These are phyloP conservation scores for Passalora sequoiae DNA, from an alignment of 2,329 filamentous ascomycete genomes.

Conservation along the genomic window DNA sequence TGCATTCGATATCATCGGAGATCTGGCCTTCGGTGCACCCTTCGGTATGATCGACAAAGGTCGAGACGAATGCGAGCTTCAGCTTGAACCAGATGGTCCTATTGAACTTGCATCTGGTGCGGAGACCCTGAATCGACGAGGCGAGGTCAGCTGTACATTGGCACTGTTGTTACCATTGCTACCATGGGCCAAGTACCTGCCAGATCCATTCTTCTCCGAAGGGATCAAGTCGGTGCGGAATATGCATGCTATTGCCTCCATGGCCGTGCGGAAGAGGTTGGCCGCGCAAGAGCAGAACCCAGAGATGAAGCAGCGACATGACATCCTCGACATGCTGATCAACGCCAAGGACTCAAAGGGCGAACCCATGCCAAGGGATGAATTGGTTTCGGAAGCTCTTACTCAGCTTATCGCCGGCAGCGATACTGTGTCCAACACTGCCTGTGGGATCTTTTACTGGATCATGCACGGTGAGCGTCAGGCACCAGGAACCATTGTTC, in stretches of 20 bases:
- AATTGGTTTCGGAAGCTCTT: conserved; percentile 33
- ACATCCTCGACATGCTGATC: conserved; percentile 32
- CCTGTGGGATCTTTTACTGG: conserved; percentile 26
- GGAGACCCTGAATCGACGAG: conserved; percentile 22
- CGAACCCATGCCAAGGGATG: conserved; percentile 27
- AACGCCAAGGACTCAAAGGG: conserved; percentile 30
- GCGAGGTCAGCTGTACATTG: conserved; percentile 24
- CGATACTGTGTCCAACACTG: conserved; percentile 34
- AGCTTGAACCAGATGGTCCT: conserved; percentile 17
- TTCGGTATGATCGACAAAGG: conserved; percentile 28
- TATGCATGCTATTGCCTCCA: conserved; percentile 26
- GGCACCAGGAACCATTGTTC: conserved; percentile 25
- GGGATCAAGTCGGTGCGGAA: conserved; percentile 22
- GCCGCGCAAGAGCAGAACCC: conserved; percentile 10
- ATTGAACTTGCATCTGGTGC: conserved; percentile 19
- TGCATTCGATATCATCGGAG: conserved; percentile 25
- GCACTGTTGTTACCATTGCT: conserved; percentile 17
- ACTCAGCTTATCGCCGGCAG: conserved; percentile 35
- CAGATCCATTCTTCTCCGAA: conserved; percentile 26
- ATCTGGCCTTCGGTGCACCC: conserved; percentile 27
- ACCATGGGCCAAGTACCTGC: conserved; percentile 22
- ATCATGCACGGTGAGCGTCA: conserved; percentile 23
- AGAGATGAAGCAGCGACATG: conserved; percentile 19
- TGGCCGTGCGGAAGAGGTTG: conserved; percentile 31
- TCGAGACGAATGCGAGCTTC: conserved; percentile 22